A percentile compares a stretch with the other conserved stretches of the same genome.
phyloP scores from a whole-genome alignment of 2,329 filamentous ascomycete species.

The Aspergillus chevalieri region DNA sequence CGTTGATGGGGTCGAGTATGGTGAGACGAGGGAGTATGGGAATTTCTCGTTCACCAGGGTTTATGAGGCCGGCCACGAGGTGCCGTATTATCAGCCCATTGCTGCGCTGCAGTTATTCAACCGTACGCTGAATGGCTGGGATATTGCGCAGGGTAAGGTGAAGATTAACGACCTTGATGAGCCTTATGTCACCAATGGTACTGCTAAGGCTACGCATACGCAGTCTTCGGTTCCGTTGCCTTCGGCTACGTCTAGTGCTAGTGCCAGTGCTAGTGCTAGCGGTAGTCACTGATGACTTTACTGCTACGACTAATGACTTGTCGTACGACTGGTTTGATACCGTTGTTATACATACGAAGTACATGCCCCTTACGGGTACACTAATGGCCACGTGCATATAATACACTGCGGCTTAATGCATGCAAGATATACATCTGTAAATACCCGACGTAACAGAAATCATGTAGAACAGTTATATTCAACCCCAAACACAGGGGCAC shows the following conservation, averaged over 20 bases:
- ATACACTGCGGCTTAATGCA: too few relatives aligned
- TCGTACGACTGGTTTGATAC: neutral
- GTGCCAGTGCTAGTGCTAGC: neutral
- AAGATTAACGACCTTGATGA: constrained; percentile 17
- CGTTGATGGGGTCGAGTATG: constrained; percentile 60
- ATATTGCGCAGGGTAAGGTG: constrained; percentile 48
- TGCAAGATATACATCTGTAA: too few relatives aligned
- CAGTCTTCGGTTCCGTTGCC: constrained; percentile 35
- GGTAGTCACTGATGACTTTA: too few relatives aligned
- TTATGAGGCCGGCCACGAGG: constrained; percentile 61
- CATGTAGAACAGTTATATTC: too few relatives aligned
- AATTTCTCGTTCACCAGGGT: constrained; percentile 65
- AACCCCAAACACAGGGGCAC: too few relatives aligned
- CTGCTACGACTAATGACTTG: too few relatives aligned
- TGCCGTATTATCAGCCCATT: constrained; percentile 53
- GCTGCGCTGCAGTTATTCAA: constrained; percentile 56
- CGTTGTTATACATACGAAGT: neutral
- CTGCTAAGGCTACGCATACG: constrained; percentile 40
- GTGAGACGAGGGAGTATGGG: constrained; percentile 68
- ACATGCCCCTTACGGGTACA: neutral
- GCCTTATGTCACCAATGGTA: constrained; percentile 37
- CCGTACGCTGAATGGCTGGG: constrained; percentile 52
- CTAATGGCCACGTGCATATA: neutral
- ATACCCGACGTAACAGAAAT: too few relatives aligned
- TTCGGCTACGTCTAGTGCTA: constrained; percentile 9